Evolutionary conservation across 2,329 filamentous ascomycete genomes (phyloP).

Genomic region (Ophiostoma sp.): DNA sequence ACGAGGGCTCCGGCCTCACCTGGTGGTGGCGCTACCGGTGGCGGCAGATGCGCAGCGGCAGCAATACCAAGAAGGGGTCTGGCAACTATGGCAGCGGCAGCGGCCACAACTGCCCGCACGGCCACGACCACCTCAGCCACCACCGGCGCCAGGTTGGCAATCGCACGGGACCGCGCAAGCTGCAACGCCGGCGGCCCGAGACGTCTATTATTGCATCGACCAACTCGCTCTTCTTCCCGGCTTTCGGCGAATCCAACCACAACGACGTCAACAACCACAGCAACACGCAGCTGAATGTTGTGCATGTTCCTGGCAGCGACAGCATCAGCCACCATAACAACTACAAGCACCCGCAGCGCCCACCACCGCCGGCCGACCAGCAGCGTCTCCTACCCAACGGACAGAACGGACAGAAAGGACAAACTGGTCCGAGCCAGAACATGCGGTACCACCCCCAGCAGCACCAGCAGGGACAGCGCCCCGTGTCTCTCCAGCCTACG

Average conservation of each 20-base stretch:
- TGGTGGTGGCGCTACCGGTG: conserved; percentile 23
- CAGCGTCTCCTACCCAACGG: conserved; percentile 18
- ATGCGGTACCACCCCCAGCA: conserved; percentile 15
- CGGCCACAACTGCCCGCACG: conserved; percentile 19
- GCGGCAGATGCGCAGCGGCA: background rate
- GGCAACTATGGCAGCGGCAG: conserved; percentile 3
- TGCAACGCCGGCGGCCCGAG: conserved; percentile 20
- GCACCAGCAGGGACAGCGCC: conserved; percentile 10
- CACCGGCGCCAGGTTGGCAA: conserved; percentile 16
- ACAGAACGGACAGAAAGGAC: background rate
- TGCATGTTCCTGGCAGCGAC: background rate
- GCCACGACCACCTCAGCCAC: conserved; percentile 20
- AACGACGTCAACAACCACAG: conserved; percentile 14
- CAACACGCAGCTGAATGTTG: background rate
- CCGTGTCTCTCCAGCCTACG: conserved; percentile 15
- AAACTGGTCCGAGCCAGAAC: background rate
- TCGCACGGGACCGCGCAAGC: conserved; percentile 19
- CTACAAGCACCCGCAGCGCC: conserved; percentile 18
- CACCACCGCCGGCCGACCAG: conserved; percentile 24
- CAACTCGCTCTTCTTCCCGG: conserved; percentile 21
- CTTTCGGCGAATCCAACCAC: conserved; percentile 16
- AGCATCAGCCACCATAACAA: conserved; percentile 12
- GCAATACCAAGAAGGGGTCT: conserved; percentile 1
- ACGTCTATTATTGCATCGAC: conserved; percentile 19
- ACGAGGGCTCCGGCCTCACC: conserved; percentile 20